Percentiles rank a stretch among this genome's conserved stretches.
phyloP scores from a whole-genome alignment of 768 basidiomycete genomes.

The Suillus fuscotomentosus region DNA sequence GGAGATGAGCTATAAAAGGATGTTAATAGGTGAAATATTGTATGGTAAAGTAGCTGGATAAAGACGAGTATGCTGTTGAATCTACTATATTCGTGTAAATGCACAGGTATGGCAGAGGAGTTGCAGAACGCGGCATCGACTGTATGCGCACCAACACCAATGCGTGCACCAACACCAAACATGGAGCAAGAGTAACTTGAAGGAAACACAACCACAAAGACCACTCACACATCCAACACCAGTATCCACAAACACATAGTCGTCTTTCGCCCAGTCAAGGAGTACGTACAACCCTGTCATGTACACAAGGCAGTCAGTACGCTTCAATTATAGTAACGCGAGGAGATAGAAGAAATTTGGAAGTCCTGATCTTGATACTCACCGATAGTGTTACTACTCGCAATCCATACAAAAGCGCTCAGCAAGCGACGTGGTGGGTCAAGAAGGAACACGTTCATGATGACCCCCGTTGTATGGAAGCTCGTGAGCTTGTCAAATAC shows the following conservation, averaged over 20 bases:
- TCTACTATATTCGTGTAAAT: neutral
- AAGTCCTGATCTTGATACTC: conserved; percentile 4
- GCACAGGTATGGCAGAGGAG: neutral
- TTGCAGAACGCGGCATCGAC: neutral
- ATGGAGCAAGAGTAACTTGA: neutral
- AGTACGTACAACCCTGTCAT: conserved; percentile 63
- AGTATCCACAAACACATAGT: conserved; percentile 73
- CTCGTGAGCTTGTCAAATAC: conserved; percentile 57
- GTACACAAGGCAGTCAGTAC: neutral
- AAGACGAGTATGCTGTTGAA: neutral
- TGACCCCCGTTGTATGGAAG: conserved; percentile 64
- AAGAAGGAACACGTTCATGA: conserved; percentile 77
- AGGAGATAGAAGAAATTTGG: neutral
- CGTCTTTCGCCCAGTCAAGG: conserved; percentile 61
- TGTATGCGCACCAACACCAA: neutral
- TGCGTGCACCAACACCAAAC: neutral
- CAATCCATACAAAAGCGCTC: conserved; percentile 70
- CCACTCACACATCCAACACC: conserved; percentile 68
- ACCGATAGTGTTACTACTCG: conserved; percentile 38
- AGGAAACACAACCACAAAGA: conserved; percentile 1
- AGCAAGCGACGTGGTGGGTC: conserved; percentile 60
- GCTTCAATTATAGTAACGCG: too few relatives aligned
- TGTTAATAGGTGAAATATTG: conserved; percentile 4
- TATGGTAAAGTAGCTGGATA: neutral
- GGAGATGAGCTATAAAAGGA: conserved; percentile 47